Evolutionary conservation across 805 yeast species (phyloP), one percentile per base, ranked within the genome.

Genomic region (Yarrowia porcina): DNA sequence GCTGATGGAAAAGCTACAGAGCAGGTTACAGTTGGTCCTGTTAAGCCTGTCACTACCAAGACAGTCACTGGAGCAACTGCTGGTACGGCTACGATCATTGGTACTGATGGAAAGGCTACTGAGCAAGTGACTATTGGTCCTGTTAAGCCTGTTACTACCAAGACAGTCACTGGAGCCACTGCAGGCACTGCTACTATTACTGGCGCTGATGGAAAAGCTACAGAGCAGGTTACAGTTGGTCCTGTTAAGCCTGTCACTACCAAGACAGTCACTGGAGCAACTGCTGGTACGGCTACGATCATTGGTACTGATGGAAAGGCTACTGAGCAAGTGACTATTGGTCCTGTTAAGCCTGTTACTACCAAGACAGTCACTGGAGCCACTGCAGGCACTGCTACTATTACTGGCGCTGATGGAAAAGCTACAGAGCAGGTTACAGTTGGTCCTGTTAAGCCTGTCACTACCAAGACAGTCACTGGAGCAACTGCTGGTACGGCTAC

Each of bases 141-240:
- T n/a, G 9, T 25, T 15, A 20, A 30, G 0, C 47, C 47, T 23
- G 47, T 23, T 2, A 23, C 47, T 10, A 42, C 47, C 7, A 12
- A 8, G 13, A 42, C 32, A 9, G 21, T 42, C 20, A 15, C 47
- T 20, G 50, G 50, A 10, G 17, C 25, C 5, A 28, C 23, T 11
- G 35, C 50, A 1, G 50, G 50, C 1, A 44, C 23, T 3, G 35
- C 17, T n/a, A 44, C 50, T 3, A 17, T 44, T 11, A 44, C 50
- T 2, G 50, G 50, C 1, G 12, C 23, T 9, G 50, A 44, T 11
- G 50, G 35, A 2, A 5, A 11, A n/a, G 21, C n/a, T 10, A 44
- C 49, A 15, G 49, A 44, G 17, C 60, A 47, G 20, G 73, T 67
- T 60, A 67, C 68, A 3, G 49, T 42, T 17, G 33, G 30, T 23